Evolutionary conservation across 208 protist genomes (phyloP), one percentile per base, ranked within the genome.

Genomic region (Wallacemonas sp.): DNA sequence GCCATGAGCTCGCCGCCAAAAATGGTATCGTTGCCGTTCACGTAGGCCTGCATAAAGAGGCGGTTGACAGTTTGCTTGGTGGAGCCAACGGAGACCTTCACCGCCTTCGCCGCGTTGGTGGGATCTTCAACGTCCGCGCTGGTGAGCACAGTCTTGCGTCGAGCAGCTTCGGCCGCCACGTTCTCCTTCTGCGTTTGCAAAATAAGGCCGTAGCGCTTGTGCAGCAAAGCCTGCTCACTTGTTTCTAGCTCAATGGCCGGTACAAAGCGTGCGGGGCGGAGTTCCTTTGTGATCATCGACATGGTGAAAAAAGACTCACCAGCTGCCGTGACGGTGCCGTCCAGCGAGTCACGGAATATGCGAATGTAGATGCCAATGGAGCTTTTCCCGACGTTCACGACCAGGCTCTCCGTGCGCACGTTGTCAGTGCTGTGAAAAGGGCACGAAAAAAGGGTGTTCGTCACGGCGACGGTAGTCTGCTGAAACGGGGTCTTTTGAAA

Each of bases 11-110:
- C 54, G 1, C 74, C 79, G 32, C 79, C 79, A 33, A 79, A 84
- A 45, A 84, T 63, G 46, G 65, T 59, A n/a, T 77, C 67, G 44
- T 84, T 80, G 39, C 25, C 14, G 61, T 84, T 84, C 41, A 59
- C 52, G 31, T 59, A 59, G 12, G 52, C 52, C 32, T 59, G 75
- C 31, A 65, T 49, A 41, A 72, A 80, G 11, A 72, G 36, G 2
- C 70, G 49, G 22, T 54, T 61, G 22, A 46, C 42, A 12, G 32
- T 59, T 22, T 57, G 64, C 20, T 26, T 52, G 18, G 75, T 80
- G 18, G 50, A 20, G 7, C 14, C 18, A 38, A 80, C 71, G 26
- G 61, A 22, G 11, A 80, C 62, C 42, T 80, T 79, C 14, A 16
- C 20, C 14, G 52, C 29, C 31, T 75, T 65, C 22, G 57, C 39